Percentiles rank a stretch among this genome's conserved stretches.
Conservation (phyloP, 2,329 filamentous ascomycete genomes). For the Exophiala spinifera region DNA sequence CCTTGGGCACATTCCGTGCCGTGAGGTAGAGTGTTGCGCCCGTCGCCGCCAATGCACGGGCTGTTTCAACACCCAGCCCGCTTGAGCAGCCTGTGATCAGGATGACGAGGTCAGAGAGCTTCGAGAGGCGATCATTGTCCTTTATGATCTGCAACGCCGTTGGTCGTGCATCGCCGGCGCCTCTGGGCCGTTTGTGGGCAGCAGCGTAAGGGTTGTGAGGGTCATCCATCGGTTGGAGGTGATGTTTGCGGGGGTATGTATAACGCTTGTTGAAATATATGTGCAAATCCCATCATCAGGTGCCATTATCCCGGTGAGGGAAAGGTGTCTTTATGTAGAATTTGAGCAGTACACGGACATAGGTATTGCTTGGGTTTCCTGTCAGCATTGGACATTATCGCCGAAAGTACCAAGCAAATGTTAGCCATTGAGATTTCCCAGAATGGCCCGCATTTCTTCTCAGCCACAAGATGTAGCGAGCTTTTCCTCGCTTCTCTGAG, state of each 20-base stretch:
- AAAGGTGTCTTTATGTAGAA: background rate
- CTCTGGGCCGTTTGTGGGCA: slow-evolving; percentile 23
- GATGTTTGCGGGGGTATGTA: background rate
- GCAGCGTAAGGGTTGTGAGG: slow-evolving; percentile 24
- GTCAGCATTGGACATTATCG: slow-evolving; percentile 9
- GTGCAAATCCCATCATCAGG: background rate
- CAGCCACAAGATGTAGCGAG: too few species aligned
- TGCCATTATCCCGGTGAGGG: too few species aligned
- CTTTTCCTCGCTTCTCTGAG: too few species aligned
- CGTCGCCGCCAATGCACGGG: slow-evolving; percentile 36
- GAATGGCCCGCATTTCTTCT: too few species aligned
- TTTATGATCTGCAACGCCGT: slow-evolving; percentile 23
- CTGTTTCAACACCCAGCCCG: slow-evolving; percentile 39
- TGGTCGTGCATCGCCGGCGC: slow-evolving; percentile 20
- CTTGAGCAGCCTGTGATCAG: slow-evolving; percentile 39
- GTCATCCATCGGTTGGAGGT: slow-evolving; percentile 2
- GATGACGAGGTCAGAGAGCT: slow-evolving; percentile 32
- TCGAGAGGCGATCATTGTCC: slow-evolving; percentile 22
- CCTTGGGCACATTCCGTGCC: slow-evolving; percentile 36
- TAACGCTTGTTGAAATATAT: background rate
- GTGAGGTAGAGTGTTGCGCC: slow-evolving; percentile 39
- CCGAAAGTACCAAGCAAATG: background rate
- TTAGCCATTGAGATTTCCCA: background rate
- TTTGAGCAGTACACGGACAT: background rate
- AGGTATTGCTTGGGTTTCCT: background rate